Base-by-base conservation (phyloP, 2,329 filamentous ascomycete species). In the Xylariaceae sp. region DNA sequence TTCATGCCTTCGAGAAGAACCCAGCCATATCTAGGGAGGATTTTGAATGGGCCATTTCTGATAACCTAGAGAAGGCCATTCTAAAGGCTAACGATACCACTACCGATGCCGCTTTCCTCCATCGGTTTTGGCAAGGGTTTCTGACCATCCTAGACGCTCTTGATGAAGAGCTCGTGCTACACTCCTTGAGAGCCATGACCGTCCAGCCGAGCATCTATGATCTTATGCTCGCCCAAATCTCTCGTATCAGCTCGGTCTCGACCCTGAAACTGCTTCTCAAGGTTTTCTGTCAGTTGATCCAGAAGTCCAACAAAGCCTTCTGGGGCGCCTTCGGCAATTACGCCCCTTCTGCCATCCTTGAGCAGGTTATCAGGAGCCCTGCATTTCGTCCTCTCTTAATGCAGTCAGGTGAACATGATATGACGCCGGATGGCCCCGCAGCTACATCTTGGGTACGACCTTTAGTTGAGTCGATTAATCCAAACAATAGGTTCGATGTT, bases 281-380 rank as follows among this genome's bases (percentile, higher is more conserved):
- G 42, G 81, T 83, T 1, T 76, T 95, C 46, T 79, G 78, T 34
- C 72, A 71, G 11, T 74, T 96, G 13, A 70, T 96, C 39, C 77
- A 83, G 49, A 89, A 87, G 53, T 85, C 87, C 0, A 77, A 89
- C 0, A 78, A 77, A 41, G 85, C 87, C 34, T 93, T 96, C 54
- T 96, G 91, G 91, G 85, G 89, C 54, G 84, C 89, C 2, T 84
- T 95, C 66, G 83, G 86, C 38, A 79, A 88, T 22, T 87, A 91
- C 38, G 85, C 87, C 1, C 85, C 89, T 3, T 82, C 83, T 32
- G 81, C 84, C 26, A 80, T 97, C 36, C 80, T 89, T n/a, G 89
- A 96, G 59, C 78, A 89, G 49, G 78, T 95, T 33, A 87, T 93
- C 54, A 79, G 77, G 44, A 89, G 85, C 47, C 81, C 83, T 7